These are phyloP conservation scores for Deinandra increscens DNA, from an alignment of 129 eudicot genomes.

Conservation along the genomic window DNA sequence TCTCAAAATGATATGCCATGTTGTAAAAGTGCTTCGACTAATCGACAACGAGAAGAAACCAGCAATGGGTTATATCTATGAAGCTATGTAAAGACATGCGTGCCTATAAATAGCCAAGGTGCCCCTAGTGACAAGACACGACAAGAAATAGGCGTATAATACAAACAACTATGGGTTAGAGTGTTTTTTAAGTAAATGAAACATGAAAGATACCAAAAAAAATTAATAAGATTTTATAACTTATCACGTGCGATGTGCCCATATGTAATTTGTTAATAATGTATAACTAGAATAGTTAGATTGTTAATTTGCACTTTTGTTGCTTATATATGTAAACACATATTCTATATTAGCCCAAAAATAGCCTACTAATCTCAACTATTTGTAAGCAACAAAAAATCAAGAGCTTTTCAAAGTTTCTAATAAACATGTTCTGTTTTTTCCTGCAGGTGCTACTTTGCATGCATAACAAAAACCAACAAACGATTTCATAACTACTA, in stretches of 20 bases:
- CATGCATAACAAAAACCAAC: neutral
- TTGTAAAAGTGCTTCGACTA: too few species aligned
- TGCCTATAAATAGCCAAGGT: neutral
- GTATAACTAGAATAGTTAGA: neutral
- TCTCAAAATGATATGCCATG: too few species aligned
- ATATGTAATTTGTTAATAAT: neutral
- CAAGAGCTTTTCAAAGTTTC: neutral
- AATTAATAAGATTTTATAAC: neutral
- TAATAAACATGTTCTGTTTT: neutral
- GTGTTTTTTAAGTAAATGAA: neutral
- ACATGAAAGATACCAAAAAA: neutral
- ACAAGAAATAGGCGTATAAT: neutral
- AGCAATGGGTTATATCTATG: too few species aligned
- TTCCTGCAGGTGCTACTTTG: neutral
- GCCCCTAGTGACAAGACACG: neutral
- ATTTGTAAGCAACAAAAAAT: neutral
- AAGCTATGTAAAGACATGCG: too few species aligned
- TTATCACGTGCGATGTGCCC: neutral
- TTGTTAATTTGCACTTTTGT: neutral
- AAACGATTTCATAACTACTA: neutral
- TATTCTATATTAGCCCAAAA: neutral
- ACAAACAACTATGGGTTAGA: neutral
- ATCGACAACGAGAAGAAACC: too few species aligned
- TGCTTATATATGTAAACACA: neutral
- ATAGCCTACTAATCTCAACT: neutral